Conservation (phyloP, 108 stramenopile genomes). For the Fragilariopsis cylindrus region DNA sequence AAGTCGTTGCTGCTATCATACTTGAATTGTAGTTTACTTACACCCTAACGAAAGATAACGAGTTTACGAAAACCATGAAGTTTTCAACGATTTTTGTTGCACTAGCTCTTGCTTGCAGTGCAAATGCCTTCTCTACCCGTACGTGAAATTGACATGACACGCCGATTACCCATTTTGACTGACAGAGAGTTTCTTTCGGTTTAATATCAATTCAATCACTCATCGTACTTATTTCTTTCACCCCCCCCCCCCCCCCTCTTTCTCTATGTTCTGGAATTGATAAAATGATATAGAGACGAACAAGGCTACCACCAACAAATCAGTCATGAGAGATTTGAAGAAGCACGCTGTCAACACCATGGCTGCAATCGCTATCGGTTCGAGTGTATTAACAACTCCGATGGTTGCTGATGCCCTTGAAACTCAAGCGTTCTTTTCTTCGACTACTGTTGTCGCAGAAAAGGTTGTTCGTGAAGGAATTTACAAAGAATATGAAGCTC, state of each 20-base stretch:
- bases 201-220: neutral
- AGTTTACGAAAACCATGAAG: slow-evolving; percentile 27
- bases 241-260: neutral
- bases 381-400: slow-evolving; percentile 31
- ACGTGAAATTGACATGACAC: slow-evolving; percentile 9
- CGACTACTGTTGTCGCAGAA: slow-evolving; percentile 63
- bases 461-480: slow-evolving; percentile 77
- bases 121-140: slow-evolving; percentile 46
- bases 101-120: slow-evolving; percentile 21
- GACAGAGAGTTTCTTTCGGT: neutral
- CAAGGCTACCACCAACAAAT: slow-evolving; percentile 32
- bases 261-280: neutral
- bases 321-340: slow-evolving; percentile 36
- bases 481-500: slow-evolving; percentile 82
- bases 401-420: slow-evolving; percentile 61
- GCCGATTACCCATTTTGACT: neutral
- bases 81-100: slow-evolving; percentile 25
- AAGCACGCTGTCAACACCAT: slow-evolving; percentile 41
- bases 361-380: slow-evolving; percentile 46
- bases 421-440: slow-evolving; percentile 49
- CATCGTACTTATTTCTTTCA: no score
- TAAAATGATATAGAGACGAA: slow-evolving; percentile 12
- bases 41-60: neutral
- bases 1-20: no score
- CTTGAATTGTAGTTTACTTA: neutral